Percentiles rank a stretch among this genome's conserved stretches.
phyloP scores from a whole-genome alignment of 202 grass and related monocot species.

The Zoysia matrella region DNA sequence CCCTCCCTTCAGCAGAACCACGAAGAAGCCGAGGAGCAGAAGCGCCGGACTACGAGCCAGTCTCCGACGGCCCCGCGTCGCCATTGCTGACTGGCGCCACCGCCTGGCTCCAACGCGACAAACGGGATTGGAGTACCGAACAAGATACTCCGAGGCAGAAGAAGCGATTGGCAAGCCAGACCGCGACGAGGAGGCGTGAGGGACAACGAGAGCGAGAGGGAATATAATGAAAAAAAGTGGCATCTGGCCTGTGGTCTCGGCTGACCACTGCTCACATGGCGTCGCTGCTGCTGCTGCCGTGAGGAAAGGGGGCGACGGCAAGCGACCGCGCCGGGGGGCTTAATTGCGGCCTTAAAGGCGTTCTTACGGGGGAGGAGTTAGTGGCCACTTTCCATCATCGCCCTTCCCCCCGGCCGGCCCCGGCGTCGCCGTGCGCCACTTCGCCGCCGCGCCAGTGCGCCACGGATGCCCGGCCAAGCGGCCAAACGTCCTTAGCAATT shows the following conservation, averaged over 20 bases:
- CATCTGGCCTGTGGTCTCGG: no score
- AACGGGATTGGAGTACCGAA: neutral
- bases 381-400: neutral
- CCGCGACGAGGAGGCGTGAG: neutral
- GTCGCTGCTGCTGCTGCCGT: neutral
- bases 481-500: no score
- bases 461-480: no score
- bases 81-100: constrained; percentile 22
- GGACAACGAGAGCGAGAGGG: neutral
- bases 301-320: neutral
- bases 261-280: neutral
- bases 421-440: neutral
- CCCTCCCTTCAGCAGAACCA: neutral
- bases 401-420: neutral
- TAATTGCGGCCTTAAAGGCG: constrained; percentile 19
- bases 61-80: neutral
- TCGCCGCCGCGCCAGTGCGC: no score
- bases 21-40: neutral
- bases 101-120: neutral
- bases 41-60: neutral
- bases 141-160: no score
- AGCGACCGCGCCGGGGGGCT: neutral
- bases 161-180: neutral
- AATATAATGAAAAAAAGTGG: neutral
- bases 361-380: neutral